Evolutionary conservation across 2,329 filamentous ascomycete species (phyloP), one percentile per base, ranked within the genome.

Genomic region (Trichothecium sympodiale): DNA sequence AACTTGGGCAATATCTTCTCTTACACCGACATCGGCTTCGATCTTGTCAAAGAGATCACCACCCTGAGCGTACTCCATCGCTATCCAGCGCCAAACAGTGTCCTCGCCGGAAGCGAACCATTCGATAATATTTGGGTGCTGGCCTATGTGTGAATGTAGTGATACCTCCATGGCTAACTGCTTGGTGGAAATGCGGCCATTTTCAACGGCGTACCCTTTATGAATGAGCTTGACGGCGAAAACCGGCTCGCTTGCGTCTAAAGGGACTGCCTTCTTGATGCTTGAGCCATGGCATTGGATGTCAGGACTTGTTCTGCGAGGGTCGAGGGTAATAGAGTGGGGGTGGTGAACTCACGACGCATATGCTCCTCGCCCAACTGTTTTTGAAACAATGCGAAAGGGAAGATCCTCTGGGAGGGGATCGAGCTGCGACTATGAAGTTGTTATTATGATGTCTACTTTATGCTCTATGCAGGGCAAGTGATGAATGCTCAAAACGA

Each of bases 21-120:
- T 76, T n/a, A 96, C 86, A 33, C 91, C 91, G 31, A 89, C 84
- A 57, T 98, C 91, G 14, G 91, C 88, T 62, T 98, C 93, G 48
- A 98, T 96, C 67, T 98, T 98, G 75, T 98, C 91, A 57, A 98
- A 98, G 7, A 98, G 69, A 55, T 98, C 91, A 9, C 91, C 91
- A 29, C 91, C 91, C 49, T 93, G 85, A 31, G 91, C 91, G 46
- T 85, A 81, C 59, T 98, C 91, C 87, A 98, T 95, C 28, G 88
- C 89, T 48, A 98, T 94, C 91, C 91, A 98, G 47, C 83, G 77
- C 89, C 91, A 98, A 14, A 80, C 63, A 0, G 69, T 52, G 54
- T 98, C 88, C 56, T 95, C 85, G 37, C 87, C 89, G 2, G 80
- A 83, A 29, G 82, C 80, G 48, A 93, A 87, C 71, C 86, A 95